phyloP scores from a whole-genome alignment of 768 basidiomycete species.

The Vararia minispora region DNA sequence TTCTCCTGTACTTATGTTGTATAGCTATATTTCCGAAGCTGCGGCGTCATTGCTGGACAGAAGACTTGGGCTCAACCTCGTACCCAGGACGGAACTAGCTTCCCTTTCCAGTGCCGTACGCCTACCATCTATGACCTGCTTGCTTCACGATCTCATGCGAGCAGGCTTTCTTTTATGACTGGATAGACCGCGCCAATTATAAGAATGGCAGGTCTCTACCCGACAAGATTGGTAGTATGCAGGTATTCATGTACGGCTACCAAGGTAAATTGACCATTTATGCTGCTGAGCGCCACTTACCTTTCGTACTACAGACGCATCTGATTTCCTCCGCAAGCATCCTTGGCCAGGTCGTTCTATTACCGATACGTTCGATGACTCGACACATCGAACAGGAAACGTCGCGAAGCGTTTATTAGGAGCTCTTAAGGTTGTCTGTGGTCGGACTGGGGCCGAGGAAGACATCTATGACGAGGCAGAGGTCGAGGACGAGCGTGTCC shows the following conservation, averaged over 20 bases:
- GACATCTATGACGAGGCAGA: conserved; percentile 58
- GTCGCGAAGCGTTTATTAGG: conserved; percentile 56
- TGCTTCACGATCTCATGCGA: not conserved
- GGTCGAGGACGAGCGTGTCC: conserved; percentile 59
- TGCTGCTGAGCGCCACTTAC: not conserved
- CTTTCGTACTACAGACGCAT: conserved; percentile 48
- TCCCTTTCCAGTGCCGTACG: conserved; percentile 62
- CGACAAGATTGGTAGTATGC: conserved; percentile 87
- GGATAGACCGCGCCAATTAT: conserved; percentile 70
- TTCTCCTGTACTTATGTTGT: conserved; percentile 3
- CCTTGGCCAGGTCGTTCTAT: conserved; percentile 85
- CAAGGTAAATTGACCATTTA: conserved; percentile 34
- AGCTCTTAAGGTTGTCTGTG: conserved; percentile 73
- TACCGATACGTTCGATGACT: conserved; percentile 78
- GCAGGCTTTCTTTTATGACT: conserved; percentile 88
- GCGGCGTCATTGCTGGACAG: conserved; percentile 78
- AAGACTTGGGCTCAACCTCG: conserved; percentile 65
- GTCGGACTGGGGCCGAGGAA: conserved; percentile 68
- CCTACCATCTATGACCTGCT: not conserved
- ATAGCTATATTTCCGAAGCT: conserved; percentile 80
- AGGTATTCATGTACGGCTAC: conserved; percentile 78
- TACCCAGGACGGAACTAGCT: conserved; percentile 78
- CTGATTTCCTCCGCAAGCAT: conserved; percentile 75
- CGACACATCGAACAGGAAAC: conserved; percentile 61
- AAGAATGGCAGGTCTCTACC: conserved; percentile 80